These are phyloP conservation scores for Intubia oerlemansii DNA, from an alignment of 2,329 filamentous ascomycete species.

Conservation along the genomic window DNA sequence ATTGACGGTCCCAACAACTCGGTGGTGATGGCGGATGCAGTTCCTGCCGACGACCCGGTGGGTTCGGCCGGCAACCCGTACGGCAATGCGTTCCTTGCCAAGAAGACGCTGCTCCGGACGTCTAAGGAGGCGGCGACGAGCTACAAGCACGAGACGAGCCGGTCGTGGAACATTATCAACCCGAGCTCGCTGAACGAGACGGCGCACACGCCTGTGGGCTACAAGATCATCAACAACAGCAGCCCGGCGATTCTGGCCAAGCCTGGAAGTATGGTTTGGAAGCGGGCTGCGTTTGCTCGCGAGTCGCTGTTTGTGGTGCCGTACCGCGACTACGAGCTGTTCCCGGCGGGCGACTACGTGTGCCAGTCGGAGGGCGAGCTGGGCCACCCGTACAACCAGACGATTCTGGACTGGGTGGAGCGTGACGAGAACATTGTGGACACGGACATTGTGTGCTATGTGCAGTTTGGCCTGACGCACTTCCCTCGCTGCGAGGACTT, in stretches of 20 bases:
- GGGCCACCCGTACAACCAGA: slow-evolving; percentile 23
- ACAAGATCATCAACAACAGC: slow-evolving; percentile 79
- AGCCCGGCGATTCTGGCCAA: slow-evolving; percentile 62
- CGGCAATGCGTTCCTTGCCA: slow-evolving; percentile 76
- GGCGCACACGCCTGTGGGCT: slow-evolving; percentile 51
- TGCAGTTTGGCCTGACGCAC: slow-evolving; percentile 80
- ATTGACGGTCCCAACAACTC: slow-evolving; percentile 62
- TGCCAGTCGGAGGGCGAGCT: slow-evolving; percentile 69
- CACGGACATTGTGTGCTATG: slow-evolving; percentile 77
- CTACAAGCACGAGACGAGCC: slow-evolving; percentile 58
- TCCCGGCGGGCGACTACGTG: slow-evolving; percentile 70
- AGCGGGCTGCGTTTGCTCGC: slow-evolving; percentile 72
- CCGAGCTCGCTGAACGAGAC: slow-evolving; percentile 38
- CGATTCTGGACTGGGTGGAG: slow-evolving; percentile 55
- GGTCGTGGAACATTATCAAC: slow-evolving; percentile 23
- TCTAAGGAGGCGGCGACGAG: slow-evolving; percentile 50
- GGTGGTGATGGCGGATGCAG: slow-evolving; percentile 64
- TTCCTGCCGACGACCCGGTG: slow-evolving; percentile 47
- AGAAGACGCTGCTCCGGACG: slow-evolving; percentile 60
- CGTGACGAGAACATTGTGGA: slow-evolving; percentile 53
- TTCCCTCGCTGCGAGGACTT: slow-evolving; percentile 82
- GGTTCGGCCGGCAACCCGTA: slow-evolving; percentile 70
- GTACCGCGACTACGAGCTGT: slow-evolving; percentile 63
- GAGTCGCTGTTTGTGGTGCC: slow-evolving; percentile 77
- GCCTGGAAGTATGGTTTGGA: slow-evolving; percentile 65